Evolutionary conservation across 2,329 filamentous ascomycete species (phyloP).

Genomic region (Trichoderma hamatum): DNA sequence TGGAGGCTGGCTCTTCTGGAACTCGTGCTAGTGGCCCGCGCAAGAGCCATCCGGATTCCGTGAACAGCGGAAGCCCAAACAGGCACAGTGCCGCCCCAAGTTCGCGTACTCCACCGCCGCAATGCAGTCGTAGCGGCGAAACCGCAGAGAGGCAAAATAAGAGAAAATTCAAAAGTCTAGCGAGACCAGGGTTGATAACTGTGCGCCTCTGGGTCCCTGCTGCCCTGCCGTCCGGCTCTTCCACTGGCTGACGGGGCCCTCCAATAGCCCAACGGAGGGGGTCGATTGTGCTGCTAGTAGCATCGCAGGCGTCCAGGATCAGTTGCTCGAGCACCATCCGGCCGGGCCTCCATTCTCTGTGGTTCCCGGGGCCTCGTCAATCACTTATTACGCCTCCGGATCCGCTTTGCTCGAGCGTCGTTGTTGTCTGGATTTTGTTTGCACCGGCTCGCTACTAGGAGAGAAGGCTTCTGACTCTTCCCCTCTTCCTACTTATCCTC

Average conservation of each 20-base stretch:
- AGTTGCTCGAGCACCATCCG: constrained; percentile 8
- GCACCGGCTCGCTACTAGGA: constrained; percentile 6
- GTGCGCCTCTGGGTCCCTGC: constrained; percentile 5
- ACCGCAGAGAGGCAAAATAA: constrained; percentile 7
- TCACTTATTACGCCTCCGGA: constrained; percentile 24
- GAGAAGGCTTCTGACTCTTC: background rate
- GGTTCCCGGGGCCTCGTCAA: background rate
- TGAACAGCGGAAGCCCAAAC: constrained; percentile 3
- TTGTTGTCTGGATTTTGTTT: constrained; percentile 5
- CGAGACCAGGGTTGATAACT: constrained; percentile 13
- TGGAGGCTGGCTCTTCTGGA: constrained; percentile 20
- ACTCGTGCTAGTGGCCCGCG: constrained; percentile 23
- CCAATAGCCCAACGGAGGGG: constrained; percentile 10
- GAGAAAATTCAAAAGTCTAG: background rate
- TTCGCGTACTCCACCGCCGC: constrained; percentile 7
- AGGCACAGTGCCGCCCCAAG: constrained; percentile 19
- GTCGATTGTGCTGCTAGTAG: background rate
- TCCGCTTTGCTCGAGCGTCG: constrained; percentile 20
- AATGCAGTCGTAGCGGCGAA: constrained; percentile 13
- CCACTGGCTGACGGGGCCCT: constrained; percentile 11
- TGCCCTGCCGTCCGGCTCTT: constrained; percentile 24
- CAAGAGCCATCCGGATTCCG: constrained; percentile 25
- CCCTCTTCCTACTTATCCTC: constrained; percentile 8
- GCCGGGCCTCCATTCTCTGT: constrained; percentile 10
- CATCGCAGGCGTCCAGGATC: constrained; percentile 11